Evolutionary conservation across 2,329 filamentous ascomycete genomes (phyloP).

Genomic region (Phyllosticta citrichinensis): DNA sequence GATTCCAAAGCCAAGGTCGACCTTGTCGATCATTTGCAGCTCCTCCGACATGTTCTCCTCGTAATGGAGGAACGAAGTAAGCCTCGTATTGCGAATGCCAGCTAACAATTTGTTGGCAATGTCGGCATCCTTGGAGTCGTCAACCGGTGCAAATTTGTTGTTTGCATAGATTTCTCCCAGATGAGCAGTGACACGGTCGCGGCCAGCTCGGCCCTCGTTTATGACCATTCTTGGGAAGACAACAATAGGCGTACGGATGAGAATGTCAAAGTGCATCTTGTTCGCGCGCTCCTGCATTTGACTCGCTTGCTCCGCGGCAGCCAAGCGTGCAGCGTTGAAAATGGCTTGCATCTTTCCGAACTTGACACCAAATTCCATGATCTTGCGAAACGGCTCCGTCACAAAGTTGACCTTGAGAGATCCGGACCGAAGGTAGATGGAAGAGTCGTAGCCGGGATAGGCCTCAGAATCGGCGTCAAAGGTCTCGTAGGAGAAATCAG

Average conservation of each 20-base stretch:
- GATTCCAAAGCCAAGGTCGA: slow-evolving; percentile 86
- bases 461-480: slow-evolving; percentile 66
- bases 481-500: slow-evolving; percentile 95
- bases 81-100: slow-evolving; percentile 81
- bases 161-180: slow-evolving; percentile 95
- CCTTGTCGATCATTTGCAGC: slow-evolving; percentile 92
- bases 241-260: slow-evolving; percentile 90
- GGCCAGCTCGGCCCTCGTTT: slow-evolving; percentile 52
- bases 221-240: slow-evolving; percentile 77
- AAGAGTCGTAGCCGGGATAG: slow-evolving; percentile 92
- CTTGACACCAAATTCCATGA: slow-evolving; percentile 94
- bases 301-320: slow-evolving; percentile 84
- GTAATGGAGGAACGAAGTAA: slow-evolving; percentile 87
- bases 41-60: slow-evolving; percentile 63
- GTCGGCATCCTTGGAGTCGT: slow-evolving; percentile 62
- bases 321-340: slow-evolving; percentile 92
- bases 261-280: slow-evolving; percentile 86
- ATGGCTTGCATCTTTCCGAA: slow-evolving; percentile 99
- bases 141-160: slow-evolving; percentile 79
- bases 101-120: slow-evolving; percentile 83
- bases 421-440: slow-evolving; percentile 79
- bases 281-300: slow-evolving; percentile 85
- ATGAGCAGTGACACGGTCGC: slow-evolving; percentile 84
- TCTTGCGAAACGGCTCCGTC: slow-evolving; percentile 95
- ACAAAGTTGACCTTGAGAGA: slow-evolving; percentile 96